phyloP scores from a whole-genome alignment of 139 green algal genomes.

The Chlamydomonas sp. region DNA sequence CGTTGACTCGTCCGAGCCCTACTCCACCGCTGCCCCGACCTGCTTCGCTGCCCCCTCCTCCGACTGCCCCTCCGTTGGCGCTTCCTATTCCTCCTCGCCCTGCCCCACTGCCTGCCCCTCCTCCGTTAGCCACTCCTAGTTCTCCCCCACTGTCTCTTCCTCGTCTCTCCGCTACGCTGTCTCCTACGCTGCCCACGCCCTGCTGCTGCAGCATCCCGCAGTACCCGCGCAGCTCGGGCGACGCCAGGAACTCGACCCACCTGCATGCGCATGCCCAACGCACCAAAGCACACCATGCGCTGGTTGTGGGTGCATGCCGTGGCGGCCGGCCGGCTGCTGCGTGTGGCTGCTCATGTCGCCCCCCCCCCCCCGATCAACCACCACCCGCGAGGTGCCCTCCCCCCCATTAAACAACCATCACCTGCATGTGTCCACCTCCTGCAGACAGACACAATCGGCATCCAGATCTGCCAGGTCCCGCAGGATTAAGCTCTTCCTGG shows the following conservation, averaged over 20 bases:
- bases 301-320: background rate
- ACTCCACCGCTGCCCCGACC: too few relatives aligned
- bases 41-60: too few relatives aligned
- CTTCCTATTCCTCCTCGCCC: too few relatives aligned
- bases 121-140: too few relatives aligned
- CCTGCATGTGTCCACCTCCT: constrained; percentile 9
- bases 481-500: background rate
- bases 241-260: constrained; percentile 4
- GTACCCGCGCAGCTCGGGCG: background rate
- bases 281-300: background rate
- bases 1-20: too few relatives aligned
- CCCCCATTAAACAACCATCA: background rate
- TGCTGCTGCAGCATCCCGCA: constrained; percentile 2
- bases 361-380: too few relatives aligned
- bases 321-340: background rate
- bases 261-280: constrained; percentile 1
- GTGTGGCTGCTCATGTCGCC: too few relatives aligned
- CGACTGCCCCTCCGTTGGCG: too few relatives aligned
- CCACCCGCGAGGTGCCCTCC: too few relatives aligned
- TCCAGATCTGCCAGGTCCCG: background rate
- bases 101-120: too few relatives aligned
- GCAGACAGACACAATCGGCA: constrained; percentile 2
- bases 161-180: background rate
- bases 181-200: background rate
- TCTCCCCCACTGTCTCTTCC: too few relatives aligned